Conservation (phyloP, 306 rosid species). For the Sesbania bispinosa region DNA sequence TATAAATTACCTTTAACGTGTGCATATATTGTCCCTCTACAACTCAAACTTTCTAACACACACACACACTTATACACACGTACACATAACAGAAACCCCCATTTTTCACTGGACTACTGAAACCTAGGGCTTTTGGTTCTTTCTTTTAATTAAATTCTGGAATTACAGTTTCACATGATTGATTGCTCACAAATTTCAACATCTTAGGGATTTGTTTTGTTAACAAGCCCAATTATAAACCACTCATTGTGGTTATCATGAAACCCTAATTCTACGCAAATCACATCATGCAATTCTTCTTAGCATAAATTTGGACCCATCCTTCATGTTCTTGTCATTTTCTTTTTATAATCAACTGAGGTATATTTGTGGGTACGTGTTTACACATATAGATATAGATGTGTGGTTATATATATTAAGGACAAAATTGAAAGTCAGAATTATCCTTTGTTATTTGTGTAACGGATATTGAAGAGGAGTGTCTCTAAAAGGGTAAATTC, state of each 20-base stretch:
- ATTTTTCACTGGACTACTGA: slow-evolving; percentile 36
- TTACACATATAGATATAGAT: slow-evolving; percentile 21
- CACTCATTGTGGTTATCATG: slow-evolving; percentile 49
- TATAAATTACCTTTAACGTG: slow-evolving; percentile 44
- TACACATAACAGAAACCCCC: slow-evolving; percentile 21
- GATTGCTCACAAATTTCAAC: slow-evolving; percentile 48
- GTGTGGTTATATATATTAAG: slow-evolving; percentile 25
- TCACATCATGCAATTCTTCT: slow-evolving; percentile 50
- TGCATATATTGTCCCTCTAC: slow-evolving; percentile 56
- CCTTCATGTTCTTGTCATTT: slow-evolving; percentile 38
- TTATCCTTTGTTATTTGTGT: slow-evolving; percentile 13
- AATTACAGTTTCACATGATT: slow-evolving; percentile 41
- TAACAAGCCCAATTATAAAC: slow-evolving; percentile 39
- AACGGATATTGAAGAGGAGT: neutral
- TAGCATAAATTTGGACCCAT: slow-evolving; percentile 31
- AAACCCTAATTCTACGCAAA: slow-evolving; percentile 54
- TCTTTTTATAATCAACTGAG: slow-evolving; percentile 35
- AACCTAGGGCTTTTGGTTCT: slow-evolving; percentile 41
- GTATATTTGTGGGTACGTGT: slow-evolving; percentile 30
- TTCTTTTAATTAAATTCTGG: slow-evolving; percentile 11
- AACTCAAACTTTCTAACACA: slow-evolving; percentile 39
- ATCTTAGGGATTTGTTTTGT: slow-evolving; percentile 50
- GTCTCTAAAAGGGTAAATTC: slow-evolving; percentile 18
- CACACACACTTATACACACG: too few relatives aligned
- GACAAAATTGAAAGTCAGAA: slow-evolving; percentile 24